A percentile compares a stretch with the other conserved stretches of the same genome.
Conservation (phyloP, 2,329 filamentous ascomycete species). For the Samsoniella hepiali region DNA sequence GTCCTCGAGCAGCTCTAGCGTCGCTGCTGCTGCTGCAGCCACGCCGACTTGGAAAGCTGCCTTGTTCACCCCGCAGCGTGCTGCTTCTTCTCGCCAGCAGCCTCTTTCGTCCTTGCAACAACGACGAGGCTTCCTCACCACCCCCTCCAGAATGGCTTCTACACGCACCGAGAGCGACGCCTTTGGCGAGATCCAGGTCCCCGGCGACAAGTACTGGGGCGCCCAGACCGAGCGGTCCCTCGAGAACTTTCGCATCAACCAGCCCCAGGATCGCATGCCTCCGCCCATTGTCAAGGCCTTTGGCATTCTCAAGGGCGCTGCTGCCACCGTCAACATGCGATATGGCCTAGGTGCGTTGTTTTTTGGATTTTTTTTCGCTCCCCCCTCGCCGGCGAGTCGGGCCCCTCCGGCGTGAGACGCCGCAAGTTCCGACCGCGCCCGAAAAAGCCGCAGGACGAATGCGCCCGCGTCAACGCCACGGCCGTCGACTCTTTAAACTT, state of each 20-base stretch:
- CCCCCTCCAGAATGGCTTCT: constrained; percentile 43
- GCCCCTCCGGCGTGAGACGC: neutral
- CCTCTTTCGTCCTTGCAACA: constrained; percentile 11
- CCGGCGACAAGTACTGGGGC: constrained; percentile 95
- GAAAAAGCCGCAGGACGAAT: constrained; percentile 12
- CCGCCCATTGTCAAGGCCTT: constrained; percentile 89
- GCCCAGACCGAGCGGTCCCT: constrained; percentile 95
- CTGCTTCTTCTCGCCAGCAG: neutral
- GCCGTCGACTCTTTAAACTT: constrained; percentile 33
- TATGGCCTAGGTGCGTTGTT: constrained; percentile 68
- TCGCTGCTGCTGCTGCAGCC: constrained; percentile 8
- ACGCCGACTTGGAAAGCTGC: constrained; percentile 13
- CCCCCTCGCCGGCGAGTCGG: neutral
- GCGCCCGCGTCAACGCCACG: constrained; percentile 12
- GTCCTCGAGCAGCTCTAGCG: constrained; percentile 10
- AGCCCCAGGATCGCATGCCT: constrained; percentile 98
- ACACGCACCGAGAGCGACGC: constrained; percentile 92
- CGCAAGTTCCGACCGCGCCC: neutral
- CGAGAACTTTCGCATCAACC: constrained; percentile 98
- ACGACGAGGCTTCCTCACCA: constrained; percentile 22
- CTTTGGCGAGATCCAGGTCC: constrained; percentile 94
- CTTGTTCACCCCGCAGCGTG: constrained; percentile 13
- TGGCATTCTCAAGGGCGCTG: constrained; percentile 95
- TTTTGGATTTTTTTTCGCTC: constrained; percentile 16
- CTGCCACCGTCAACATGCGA: constrained; percentile 91